Conservation (phyloP, 106 monocot species). For the Dioscorea alata region DNA sequence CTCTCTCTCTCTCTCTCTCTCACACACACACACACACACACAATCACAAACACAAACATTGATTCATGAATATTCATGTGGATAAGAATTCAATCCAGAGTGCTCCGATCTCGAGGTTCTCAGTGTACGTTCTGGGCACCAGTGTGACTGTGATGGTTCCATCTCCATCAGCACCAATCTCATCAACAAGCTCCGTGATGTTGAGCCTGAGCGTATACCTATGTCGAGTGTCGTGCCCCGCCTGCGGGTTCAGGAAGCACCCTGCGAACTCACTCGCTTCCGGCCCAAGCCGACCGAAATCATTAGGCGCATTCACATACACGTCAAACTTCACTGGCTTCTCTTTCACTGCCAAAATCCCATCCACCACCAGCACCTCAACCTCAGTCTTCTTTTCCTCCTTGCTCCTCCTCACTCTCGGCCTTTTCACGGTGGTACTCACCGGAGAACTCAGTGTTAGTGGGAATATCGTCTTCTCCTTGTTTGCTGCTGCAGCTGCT, state of each 20-base stretch:
- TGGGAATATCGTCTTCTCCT: slow-evolving; percentile 10
- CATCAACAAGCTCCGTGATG: slow-evolving; percentile 43
- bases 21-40: too few relatives aligned
- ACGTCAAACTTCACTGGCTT: slow-evolving; percentile 1
- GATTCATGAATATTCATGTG: too few relatives aligned
- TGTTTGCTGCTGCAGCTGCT: not conserved
- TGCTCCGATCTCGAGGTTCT: slow-evolving; percentile 16
- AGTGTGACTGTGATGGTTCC: slow-evolving; percentile 33
- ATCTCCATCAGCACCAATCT: slow-evolving; percentile 29
- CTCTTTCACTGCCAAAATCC: not conserved
- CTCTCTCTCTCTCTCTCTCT: too few relatives aligned
- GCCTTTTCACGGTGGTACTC: not conserved
- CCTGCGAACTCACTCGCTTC: not conserved
- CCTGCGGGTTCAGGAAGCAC: not conserved
- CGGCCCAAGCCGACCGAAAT: not conserved
- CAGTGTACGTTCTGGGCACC: slow-evolving; percentile 17
- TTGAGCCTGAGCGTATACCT: slow-evolving; percentile 16
- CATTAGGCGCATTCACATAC: not conserved
- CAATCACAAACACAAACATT: too few relatives aligned
- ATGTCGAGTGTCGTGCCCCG: not conserved
- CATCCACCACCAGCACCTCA: slow-evolving; percentile 2
- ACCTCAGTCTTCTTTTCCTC: not conserved
- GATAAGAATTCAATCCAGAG: slow-evolving; percentile 14
- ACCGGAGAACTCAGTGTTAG: not conserved
- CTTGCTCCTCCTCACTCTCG: not conserved